Base-by-base conservation (phyloP, 768 basidiomycete genomes). In the Hericium rajendrae region DNA sequence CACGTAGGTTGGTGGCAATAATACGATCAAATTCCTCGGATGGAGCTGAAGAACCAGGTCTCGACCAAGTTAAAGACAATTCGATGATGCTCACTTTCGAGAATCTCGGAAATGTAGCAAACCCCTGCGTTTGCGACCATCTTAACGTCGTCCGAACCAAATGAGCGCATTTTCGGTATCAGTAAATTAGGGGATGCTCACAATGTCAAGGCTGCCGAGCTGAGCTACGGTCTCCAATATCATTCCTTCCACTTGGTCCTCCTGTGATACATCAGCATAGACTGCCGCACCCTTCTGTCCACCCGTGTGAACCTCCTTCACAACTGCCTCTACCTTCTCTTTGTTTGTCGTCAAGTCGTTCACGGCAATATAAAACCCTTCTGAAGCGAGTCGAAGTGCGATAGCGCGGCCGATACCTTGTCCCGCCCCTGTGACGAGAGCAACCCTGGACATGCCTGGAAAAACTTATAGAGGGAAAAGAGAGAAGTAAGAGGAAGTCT, bases 1-100 rank as follows among this genome's bases (percentile, higher is more conserved):
- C 60, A 9, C 57, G 65, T 26, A 62, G 38, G 59, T 66, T 66
- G 48, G 63, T 57, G 26, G 32, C 32, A 22, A 59, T 54, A 6
- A 63, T 15, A 13, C 50, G 55, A 48, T 67, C 66, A 22, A 60
- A 51, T 12, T 66, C 61, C 37, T 67, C 64, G 37, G 52, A 56
- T 12, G 61, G 55, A 8, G 60, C 66, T 66, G 40, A 16, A 37
- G 24, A 9, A 51, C 6, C 9, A 51, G 49, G 22, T 10, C n/a
- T 46, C 43, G 43, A 16, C 12, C 49, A 37, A 50, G 20, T 13
- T 6, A 11, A 22, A 20, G 12, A 11, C 10, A 46, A 46, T 46
- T 6, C 18, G 20, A 9, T 2, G n/a, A n/a, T 46, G n/a, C 43
- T 46, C 43, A 51, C 49, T 28, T 9, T 51, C 49, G 2, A 37